Conservation (phyloP, 2,329 filamentous ascomycete species). For the Hypoxylon rubiginosum region DNA sequence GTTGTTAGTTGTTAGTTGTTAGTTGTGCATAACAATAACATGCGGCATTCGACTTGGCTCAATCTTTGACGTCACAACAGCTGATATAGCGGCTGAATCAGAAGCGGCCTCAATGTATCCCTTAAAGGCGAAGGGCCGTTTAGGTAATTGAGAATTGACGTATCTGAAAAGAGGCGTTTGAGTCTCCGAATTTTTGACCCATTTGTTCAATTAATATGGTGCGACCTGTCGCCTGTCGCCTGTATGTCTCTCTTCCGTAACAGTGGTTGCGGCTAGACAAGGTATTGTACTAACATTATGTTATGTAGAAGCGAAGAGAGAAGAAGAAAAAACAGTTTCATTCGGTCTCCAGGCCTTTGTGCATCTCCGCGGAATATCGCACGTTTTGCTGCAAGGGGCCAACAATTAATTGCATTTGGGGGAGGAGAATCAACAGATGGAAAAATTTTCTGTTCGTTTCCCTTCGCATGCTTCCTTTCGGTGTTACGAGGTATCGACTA, state of each 20-base stretch:
- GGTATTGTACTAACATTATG: background rate
- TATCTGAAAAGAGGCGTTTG: constrained; percentile 22
- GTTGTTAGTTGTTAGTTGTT: background rate
- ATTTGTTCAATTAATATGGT: constrained; percentile 30
- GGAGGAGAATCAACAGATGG: constrained; percentile 9
- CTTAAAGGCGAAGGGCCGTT: constrained; percentile 1
- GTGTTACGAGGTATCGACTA: constrained; percentile 28
- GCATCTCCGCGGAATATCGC: constrained; percentile 34
- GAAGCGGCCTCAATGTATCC: background rate
- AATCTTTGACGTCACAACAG: constrained; percentile 34
- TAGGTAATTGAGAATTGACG: constrained; percentile 24
- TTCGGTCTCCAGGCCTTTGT: constrained; percentile 25
- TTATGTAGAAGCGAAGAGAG: constrained; percentile 31
- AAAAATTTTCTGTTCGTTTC: constrained; percentile 7
- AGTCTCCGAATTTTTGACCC: constrained; percentile 26
- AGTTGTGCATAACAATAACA: constrained; percentile 2
- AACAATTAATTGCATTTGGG: constrained; percentile 28
- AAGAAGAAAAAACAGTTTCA: constrained; percentile 30
- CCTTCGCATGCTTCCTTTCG: constrained; percentile 32
- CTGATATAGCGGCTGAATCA: constrained; percentile 26
- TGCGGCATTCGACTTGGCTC: constrained; percentile 23
- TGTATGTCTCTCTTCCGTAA: constrained; percentile 17
- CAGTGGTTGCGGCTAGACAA: constrained; percentile 25
- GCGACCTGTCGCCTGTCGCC: constrained; percentile 7
- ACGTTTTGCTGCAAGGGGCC: constrained; percentile 40